These are phyloP conservation scores for Thalassia testudinum DNA, from an alignment of 116 monocot species.

Conservation along the genomic window DNA sequence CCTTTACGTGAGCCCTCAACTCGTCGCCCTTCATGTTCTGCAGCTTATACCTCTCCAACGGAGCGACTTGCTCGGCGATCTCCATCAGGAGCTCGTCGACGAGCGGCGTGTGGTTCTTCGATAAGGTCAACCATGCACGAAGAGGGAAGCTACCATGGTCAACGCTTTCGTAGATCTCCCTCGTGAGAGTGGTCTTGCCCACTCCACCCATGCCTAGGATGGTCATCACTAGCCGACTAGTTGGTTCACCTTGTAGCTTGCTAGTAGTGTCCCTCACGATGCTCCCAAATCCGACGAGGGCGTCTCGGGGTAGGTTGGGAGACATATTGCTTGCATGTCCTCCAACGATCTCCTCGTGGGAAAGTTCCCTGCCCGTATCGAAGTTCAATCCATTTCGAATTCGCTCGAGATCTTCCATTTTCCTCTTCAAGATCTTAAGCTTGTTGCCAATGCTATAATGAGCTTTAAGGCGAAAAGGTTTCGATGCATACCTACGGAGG, in stretches of 20 bases:
- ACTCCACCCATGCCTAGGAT: conserved; percentile 3
- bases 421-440: not conserved
- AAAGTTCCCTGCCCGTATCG: too few relatives aligned
- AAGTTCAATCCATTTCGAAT: too few relatives aligned
- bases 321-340: not conserved
- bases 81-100: not conserved
- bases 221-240: not conserved
- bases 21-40: not conserved
- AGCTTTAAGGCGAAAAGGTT: too few relatives aligned
- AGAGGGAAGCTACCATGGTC: not conserved
- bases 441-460: too few relatives aligned
- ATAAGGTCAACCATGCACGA: conserved; percentile 1
- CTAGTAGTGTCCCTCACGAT: not conserved
- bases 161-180: not conserved
- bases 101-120: too few relatives aligned
- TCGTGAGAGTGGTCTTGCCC: conserved; percentile 18
- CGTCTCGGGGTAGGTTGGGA: not conserved
- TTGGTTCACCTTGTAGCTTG: not conserved
- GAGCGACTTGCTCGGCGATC: not conserved
- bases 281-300: not conserved
- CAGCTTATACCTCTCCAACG: not conserved
- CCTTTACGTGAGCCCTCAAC: not conserved
- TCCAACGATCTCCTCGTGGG: not conserved
- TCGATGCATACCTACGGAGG: too few relatives aligned
- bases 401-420: not conserved